Conservation (phyloP, 129 eudicot genomes). For the Arctium lappa region DNA sequence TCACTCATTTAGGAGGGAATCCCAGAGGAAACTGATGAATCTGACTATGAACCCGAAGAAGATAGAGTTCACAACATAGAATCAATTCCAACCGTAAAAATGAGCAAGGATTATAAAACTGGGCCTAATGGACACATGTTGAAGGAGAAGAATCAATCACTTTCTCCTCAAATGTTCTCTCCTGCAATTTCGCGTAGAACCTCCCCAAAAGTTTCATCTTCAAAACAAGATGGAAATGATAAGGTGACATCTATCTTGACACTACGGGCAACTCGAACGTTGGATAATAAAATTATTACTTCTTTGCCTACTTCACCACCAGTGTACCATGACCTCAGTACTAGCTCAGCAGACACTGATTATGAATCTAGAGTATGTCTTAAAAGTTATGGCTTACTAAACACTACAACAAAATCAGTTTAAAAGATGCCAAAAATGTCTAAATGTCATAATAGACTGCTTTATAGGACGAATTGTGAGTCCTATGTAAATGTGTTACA, state of each 20-base stretch:
- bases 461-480: not conserved
- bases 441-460: not conserved
- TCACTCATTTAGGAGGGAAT: slow-evolving; percentile 48
- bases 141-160: slow-evolving; percentile 18
- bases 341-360: slow-evolving; percentile 60
- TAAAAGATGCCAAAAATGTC: not conserved
- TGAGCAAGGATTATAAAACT: slow-evolving; percentile 18
- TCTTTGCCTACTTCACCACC: slow-evolving; percentile 49
- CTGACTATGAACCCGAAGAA: slow-evolving; percentile 31
- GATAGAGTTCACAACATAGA: slow-evolving; percentile 9
- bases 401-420: not conserved
- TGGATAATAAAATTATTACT: slow-evolving; percentile 25
- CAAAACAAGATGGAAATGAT: slow-evolving; percentile 32
- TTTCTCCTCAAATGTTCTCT: slow-evolving; percentile 36
- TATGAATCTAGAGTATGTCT: slow-evolving; percentile 55
- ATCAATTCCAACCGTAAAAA: slow-evolving; percentile 21
- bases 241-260: slow-evolving; percentile 37
- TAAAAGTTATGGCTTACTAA: not conserved
- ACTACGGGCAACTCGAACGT: slow-evolving; percentile 38
- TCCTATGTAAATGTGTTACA: not conserved
- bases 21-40: slow-evolving; percentile 46
- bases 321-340: slow-evolving; percentile 37
- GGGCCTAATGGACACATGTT: slow-evolving; percentile 15
- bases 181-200: slow-evolving; percentile 40
- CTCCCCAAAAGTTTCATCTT: slow-evolving; percentile 44